A percentile compares a stretch with the other conserved stretches of the same genome.
phyloP scores from a whole-genome alignment of 495 filamentous ascomycete genomes.

The Penicillium pulvis region DNA sequence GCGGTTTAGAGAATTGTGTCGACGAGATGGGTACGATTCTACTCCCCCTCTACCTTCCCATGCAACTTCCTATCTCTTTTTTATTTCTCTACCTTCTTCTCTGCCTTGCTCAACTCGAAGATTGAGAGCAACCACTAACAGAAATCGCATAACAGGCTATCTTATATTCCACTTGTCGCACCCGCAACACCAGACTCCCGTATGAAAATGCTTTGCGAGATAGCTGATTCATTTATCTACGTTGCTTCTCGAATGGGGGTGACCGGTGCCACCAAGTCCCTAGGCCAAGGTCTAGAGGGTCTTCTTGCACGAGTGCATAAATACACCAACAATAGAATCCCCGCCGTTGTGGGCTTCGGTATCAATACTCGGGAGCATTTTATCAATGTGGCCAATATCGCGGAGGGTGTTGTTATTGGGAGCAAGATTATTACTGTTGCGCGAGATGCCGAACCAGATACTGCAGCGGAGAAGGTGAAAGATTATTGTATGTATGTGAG shows the following conservation, averaged over 20 bases:
- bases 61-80: no score
- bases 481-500: constrained; percentile 7
- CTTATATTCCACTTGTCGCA: constrained; percentile 93
- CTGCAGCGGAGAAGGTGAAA: constrained; percentile 25
- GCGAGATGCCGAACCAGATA: constrained; percentile 58
- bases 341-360: constrained; percentile 91
- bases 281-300: constrained; percentile 78
- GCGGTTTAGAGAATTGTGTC: constrained; percentile 84
- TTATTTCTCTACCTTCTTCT: no score
- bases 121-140: no score
- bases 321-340: constrained; percentile 79
- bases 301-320: constrained; percentile 84
- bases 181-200: constrained; percentile 89
- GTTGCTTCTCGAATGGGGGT: constrained; percentile 98
- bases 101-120: neutral
- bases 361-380: constrained; percentile 74
- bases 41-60: neutral
- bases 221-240: constrained; percentile 99
- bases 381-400: constrained; percentile 76
- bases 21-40: constrained; percentile 62
- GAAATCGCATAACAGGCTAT: constrained; percentile 56
- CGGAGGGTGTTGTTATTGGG: constrained; percentile 87
- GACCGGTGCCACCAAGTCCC: constrained; percentile 81
- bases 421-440: constrained; percentile 78
- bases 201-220: constrained; percentile 93